Evolutionary conservation across 108 stramenopile species (phyloP), one percentile per base, ranked within the genome.

Genomic region (Conticribra weissflogii): DNA sequence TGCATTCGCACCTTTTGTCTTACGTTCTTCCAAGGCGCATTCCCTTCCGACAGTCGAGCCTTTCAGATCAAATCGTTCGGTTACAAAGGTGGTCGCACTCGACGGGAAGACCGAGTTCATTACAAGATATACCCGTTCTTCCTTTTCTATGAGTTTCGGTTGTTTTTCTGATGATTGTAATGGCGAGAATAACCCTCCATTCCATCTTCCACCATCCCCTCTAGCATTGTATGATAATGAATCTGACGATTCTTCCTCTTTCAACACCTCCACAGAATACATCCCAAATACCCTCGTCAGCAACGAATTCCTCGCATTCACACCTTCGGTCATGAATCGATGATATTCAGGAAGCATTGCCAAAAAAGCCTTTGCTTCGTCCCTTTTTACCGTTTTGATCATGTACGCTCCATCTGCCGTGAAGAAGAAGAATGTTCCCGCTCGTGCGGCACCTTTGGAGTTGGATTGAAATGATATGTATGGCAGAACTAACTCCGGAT

Each of bases 61-160:
- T 58, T 96, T 96, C 17, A 96, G 79, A 72, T 96, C 95, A 60
- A 85, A 96, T 58, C 90, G 80, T 72, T 93, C 90, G 16, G 88
- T 81, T 24, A 96, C 73, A 48, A 89, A 86, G 9, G 78, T 56
- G 3, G 84, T 83, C 46, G 83, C 76, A 32, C 90, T 80, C 1
- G 89, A 67, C 15, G 94, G 94, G 74, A 93, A 95, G 3, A 95
- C 89, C 9, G 88, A 79, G 72, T 95, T 91, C 88, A 93, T 92
- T 15, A 95, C 87, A 21, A 93, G 81, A 63, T 86, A 86, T 12
- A 86, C 83, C 27, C 87, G 72, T 56, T 86, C 75, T 36, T 78
- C 70, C 21, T 83, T 5, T 12, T 41, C 5, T 5, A 81, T 22
- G 63, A 57, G 1, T 30, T 2, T 30, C 3, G 29, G 18, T 21